Evolutionary conservation across 1,284 basidiomycete species (phyloP).

Genomic region (Irpex sp.): DNA sequence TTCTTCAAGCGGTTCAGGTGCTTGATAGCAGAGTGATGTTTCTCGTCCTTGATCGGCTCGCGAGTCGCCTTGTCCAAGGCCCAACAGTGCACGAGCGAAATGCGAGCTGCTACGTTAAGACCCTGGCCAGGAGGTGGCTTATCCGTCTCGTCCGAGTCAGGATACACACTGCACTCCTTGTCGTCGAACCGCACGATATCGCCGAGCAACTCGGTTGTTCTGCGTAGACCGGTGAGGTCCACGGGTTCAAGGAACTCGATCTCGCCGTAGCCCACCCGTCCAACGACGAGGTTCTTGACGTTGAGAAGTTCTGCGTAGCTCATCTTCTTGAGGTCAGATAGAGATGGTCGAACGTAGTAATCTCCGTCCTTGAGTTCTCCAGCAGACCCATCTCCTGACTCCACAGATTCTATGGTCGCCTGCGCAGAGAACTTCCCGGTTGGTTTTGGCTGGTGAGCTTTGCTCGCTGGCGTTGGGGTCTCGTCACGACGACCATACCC

Average conservation of each 20-base stretch:
- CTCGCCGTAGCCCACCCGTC: constrained; percentile 88
- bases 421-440: constrained; percentile 51
- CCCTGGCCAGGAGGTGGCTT: constrained; percentile 84
- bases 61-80: constrained; percentile 89
- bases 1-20: constrained; percentile 83
- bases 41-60: constrained; percentile 84
- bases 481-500: constrained; percentile 25
- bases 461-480: constrained; percentile 39
- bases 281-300: constrained; percentile 79
- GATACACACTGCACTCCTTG: constrained; percentile 92
- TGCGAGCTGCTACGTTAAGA: constrained; percentile 84
- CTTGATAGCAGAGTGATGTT: constrained; percentile 68
- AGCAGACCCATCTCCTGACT: constrained; percentile 12
- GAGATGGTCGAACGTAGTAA: constrained; percentile 83
- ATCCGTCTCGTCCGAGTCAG: constrained; percentile 77
- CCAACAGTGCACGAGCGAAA: constrained; percentile 85
- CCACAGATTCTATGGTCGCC: constrained; percentile 14
- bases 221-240: constrained; percentile 84
- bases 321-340: constrained; percentile 66
- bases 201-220: constrained; percentile 83
- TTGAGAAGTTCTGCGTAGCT: constrained; percentile 71
- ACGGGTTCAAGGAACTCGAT: constrained; percentile 91
- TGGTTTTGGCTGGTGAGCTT: constrained; percentile 27
- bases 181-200: constrained; percentile 87
- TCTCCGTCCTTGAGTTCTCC: constrained; percentile 73